Percentiles rank a stretch among this genome's conserved stretches.
These are phyloP conservation scores for Lentinula lateritia DNA, from an alignment of 768 basidiomycete species.

Conservation along the genomic window DNA sequence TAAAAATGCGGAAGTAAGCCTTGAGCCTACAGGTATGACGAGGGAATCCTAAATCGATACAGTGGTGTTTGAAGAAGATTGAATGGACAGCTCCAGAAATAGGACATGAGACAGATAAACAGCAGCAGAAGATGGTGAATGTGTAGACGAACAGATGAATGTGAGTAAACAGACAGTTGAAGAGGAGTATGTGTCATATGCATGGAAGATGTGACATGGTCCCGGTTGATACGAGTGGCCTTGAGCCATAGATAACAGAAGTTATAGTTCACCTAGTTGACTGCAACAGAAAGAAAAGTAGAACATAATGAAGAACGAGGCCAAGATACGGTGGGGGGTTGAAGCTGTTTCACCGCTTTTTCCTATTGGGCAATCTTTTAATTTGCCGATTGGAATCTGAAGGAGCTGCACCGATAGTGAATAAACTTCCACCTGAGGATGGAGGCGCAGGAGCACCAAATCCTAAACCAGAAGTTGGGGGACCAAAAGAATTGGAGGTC, in stretches of 20 bases:
- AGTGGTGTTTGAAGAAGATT: not conserved
- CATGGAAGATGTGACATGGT: not conserved
- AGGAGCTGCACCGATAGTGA: constrained; percentile 59
- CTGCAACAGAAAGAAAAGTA: not conserved
- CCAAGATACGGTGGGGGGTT: not conserved
- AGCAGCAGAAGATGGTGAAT: not conserved
- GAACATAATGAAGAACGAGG: not conserved
- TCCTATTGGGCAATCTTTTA: constrained; percentile 51
- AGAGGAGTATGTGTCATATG: not conserved
- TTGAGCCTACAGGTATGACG: constrained; percentile 7
- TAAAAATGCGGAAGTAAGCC: constrained; percentile 4
- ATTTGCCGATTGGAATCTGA: constrained; percentile 34
- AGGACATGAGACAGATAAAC: not conserved
- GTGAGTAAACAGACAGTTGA: not conserved
- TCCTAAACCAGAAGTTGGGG: constrained; percentile 27
- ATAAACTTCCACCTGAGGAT: constrained; percentile 34
- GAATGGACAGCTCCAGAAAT: not conserved
- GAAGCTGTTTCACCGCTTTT: constrained; percentile 10
- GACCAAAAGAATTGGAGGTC: constrained; percentile 42
- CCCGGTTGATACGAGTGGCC: not conserved
- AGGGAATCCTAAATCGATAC: constrained; percentile 8
- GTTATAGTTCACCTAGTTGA: not conserved
- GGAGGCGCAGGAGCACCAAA: constrained; percentile 16
- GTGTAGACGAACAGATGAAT: not conserved
- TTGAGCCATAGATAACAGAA: not conserved